Base-by-base conservation (phyloP, 331 rosid genomes). In the Rhamnella rubrinervis region DNA sequence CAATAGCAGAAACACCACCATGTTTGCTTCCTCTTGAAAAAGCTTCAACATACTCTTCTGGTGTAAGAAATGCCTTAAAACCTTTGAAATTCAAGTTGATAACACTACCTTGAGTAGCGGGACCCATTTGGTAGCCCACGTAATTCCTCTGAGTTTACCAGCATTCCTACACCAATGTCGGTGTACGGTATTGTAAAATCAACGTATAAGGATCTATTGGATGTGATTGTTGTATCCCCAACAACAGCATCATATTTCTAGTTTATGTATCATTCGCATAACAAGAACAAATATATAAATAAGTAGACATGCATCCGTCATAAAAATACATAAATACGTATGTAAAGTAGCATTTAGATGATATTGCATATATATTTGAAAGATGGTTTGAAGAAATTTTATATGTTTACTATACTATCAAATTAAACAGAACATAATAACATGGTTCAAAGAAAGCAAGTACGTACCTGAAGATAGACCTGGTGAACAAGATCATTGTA, bases 1-100 rank as follows among this genome's bases (percentile, higher is more conserved):
- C 0, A n/a, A 76, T 70, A 5, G 63, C 71, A 19, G 76, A 76
- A 25, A 70, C 71, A 23, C 76, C 75, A 21, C 75, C 80, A 62
- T 20, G 59, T 31, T 62, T 51, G 6, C 66, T 75, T 62, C 80
- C 80, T 15, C 14, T 60, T 23, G 73, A 50, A 28, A 67, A 60
- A 23, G 58, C 71, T 4, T 75, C 61, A 16, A 63, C 68, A 13
- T 14, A 67, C 12, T 67, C 19, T 51, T 67, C 18, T 20, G 13
- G 39, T 15, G 62, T 1, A 14, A 1, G 0, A 15, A 41, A 67
- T 13, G 11, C 1, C 25, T 56, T 63, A 7, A 11, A 5, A 3
- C 15, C 52, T 59, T 53, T 72, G 35, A 16, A 66, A 18, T 49
- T 6, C 35, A 57, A 17, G 46, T 65, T 65, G 21, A 25, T 41